These are phyloP conservation scores for Nitzschia sp. DNA, from an alignment of 108 stramenopile genomes.

Conservation along the genomic window DNA sequence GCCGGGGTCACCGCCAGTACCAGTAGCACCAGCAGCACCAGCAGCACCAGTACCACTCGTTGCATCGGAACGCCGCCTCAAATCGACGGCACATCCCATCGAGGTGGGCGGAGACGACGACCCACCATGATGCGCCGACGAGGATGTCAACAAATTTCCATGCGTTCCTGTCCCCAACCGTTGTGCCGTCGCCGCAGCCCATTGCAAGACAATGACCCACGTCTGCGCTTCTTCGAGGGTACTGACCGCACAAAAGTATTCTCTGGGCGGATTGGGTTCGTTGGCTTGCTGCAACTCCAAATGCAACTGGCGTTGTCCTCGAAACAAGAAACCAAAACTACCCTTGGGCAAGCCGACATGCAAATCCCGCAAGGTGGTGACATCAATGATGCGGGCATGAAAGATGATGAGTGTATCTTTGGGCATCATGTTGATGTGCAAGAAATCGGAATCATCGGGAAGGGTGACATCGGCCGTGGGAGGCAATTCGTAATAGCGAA, in stretches of 20 bases:
- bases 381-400: conserved; percentile 78
- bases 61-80: neutral
- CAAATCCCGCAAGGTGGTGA: conserved; percentile 74
- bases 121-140: too few relatives aligned
- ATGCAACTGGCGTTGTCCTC: conserved; percentile 53
- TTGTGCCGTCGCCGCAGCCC: conserved; percentile 53
- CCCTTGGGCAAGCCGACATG: conserved; percentile 78
- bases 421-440: conserved; percentile 48
- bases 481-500: conserved; percentile 82
- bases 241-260: conserved; percentile 81
- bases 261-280: conserved; percentile 42
- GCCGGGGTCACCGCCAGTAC: neutral
- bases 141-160: neutral
- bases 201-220: conserved; percentile 83
- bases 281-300: conserved; percentile 6
- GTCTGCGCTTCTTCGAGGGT: conserved; percentile 74
- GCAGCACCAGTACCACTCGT: neutral
- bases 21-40: neutral
- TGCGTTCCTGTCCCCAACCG: neutral
- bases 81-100: too few relatives aligned
- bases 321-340: conserved; percentile 78
- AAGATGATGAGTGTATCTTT: conserved; percentile 51
- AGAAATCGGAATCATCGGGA: conserved; percentile 32
- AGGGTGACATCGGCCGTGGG: conserved; percentile 36
- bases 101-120: too few relatives aligned